Percentiles rank a stretch among this genome's conserved stretches.
Conservation (phyloP, 1,284 basidiomycete species). For the Wallemia mellicola region DNA sequence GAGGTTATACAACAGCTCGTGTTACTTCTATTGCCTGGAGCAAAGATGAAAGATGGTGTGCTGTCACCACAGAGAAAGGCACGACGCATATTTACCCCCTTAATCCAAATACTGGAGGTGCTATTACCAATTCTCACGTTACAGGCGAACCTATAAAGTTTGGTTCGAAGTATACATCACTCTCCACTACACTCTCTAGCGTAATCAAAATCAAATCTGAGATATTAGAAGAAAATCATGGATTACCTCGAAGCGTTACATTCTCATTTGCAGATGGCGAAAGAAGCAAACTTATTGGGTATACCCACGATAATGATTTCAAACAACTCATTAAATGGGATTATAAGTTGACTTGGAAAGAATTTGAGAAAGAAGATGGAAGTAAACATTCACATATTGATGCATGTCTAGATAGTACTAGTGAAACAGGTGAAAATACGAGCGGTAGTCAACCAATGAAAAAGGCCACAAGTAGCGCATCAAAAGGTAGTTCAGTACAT, state of each 20-base stretch:
- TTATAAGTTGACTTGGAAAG: background rate
- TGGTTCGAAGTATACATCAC: background rate
- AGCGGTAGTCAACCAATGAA: background rate
- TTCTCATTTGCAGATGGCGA: background rate
- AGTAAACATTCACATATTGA: background rate
- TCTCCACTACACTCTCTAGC: background rate
- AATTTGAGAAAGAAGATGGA: background rate
- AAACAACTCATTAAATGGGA: background rate
- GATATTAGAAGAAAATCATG: background rate
- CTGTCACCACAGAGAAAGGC: background rate
- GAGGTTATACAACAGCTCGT: background rate
- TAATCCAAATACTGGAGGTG: background rate
- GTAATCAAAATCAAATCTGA: background rate
- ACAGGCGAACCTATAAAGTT: background rate
- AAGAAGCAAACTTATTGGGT: background rate
- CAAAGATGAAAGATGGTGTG: background rate
- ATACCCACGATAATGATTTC: background rate
- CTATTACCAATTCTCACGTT: background rate
- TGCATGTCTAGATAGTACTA: background rate
- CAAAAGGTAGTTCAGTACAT: too few relatives aligned
- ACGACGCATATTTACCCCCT: background rate
- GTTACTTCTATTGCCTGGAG: background rate
- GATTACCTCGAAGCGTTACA: background rate
- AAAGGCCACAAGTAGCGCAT: too few relatives aligned
- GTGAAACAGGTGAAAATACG: background rate